Conservation (phyloP, 257 asterid genomes). For the Lavandula angustifolia region DNA sequence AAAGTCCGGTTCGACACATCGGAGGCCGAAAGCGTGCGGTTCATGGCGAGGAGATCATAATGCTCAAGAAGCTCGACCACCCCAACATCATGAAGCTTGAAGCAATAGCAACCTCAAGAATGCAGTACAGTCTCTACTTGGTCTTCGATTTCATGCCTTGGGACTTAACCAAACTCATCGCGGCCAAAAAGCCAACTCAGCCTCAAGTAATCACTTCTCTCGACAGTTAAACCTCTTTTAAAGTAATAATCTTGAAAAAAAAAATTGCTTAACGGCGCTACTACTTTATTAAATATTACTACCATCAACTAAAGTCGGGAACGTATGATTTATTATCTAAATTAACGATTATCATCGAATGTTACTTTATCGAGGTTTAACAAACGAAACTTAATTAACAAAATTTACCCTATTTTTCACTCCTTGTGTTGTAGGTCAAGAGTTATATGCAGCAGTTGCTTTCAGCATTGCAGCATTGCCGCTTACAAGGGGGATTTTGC, state of each 20-base stretch:
- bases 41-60: slow-evolving; percentile 89
- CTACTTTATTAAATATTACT: no score
- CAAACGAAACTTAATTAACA: no score
- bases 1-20: slow-evolving; percentile 83
- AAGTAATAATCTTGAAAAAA: no score
- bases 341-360: no score
- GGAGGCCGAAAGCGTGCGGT: slow-evolving; percentile 68
- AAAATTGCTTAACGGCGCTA: no score
- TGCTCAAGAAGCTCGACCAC: slow-evolving; percentile 62
- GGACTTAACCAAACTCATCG: slow-evolving; percentile 52
- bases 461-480: slow-evolving; percentile 78
- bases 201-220: slow-evolving; percentile 32
- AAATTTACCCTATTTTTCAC: no score
- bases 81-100: slow-evolving; percentile 80
- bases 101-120: slow-evolving; percentile 87
- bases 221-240: no score
- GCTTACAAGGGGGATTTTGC: slow-evolving; percentile 77
- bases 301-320: no score
- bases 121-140: slow-evolving; percentile 82
- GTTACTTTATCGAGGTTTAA: no score
- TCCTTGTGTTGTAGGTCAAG: slow-evolving; percentile 47
- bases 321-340: no score
- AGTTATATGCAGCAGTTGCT: slow-evolving; percentile 79
- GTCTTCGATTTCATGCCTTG: slow-evolving; percentile 75
- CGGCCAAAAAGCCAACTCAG: slow-evolving; percentile 49